Base-by-base conservation (phyloP, 164 flowering plant genomes). In the Akebia trifoliata region DNA sequence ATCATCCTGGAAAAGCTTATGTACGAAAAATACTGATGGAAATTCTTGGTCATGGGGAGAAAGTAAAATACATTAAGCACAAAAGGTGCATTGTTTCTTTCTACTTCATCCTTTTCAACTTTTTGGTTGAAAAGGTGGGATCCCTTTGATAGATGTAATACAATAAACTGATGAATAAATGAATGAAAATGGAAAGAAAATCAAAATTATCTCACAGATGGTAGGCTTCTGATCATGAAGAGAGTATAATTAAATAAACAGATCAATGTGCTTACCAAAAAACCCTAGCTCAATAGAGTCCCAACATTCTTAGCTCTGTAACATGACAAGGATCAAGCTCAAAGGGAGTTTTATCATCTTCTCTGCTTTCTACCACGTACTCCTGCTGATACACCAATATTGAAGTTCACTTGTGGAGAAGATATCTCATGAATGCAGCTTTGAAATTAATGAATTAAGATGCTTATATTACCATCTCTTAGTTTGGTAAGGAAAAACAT, bases 351-450 rank as follows among this genome's bases (percentile, higher is more conserved):
- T 83, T 84, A 48, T 61, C 63, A 22, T 60, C 71, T 76, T 86
- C 98, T 58, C 96, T 77, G 64, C 81, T 90, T 77, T 93, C 92
- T 21, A 93, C 99, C 34, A 93, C 77, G 56, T 90, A 90, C 56
- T 89, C 98, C 97, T 93, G 79, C 38, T 10, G 51, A 11, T 39
- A 59, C 17, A 50, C 50, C 28, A 45, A 35, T 44, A 26, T 46
- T 21, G 24, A 29, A 12, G 21, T 11, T 25, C 59, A 34, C 12
- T 35, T 15, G 25, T 36, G 37, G 10, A 24, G 22, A 17, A 17
- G 3, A 35, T 15, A 2, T 9, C 9, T 9, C 15, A 24, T 20
- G 4, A 8, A 14, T n/a, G 1, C 11, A 36, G 30, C 31, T 22
- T 22, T n/a, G 6, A 54, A 36, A 24, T 14, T 37, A 12, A 54